Base-by-base conservation (phyloP, 345 rosid genomes). In the Isatis tinctoria region DNA sequence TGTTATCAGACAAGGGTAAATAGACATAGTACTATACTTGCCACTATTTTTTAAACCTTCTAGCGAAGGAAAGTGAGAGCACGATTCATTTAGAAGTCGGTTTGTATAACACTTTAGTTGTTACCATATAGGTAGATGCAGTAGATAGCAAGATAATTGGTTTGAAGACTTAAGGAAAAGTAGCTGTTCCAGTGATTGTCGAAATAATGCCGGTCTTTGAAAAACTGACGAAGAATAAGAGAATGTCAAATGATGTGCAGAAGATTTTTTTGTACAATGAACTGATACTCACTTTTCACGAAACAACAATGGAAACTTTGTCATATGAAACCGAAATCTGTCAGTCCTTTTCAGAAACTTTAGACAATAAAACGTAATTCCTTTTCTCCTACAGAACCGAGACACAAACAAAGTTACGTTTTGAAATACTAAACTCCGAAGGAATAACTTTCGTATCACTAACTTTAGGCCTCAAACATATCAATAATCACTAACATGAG, bases 171-270 rank as follows among this genome's bases (percentile, higher is more conserved):
- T 75, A 93, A 96, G 5, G 86, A 75, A 72, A 93, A 89, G 76
- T 87, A 87, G 56, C 65, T 82, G 36, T 90, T 89, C 97, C 98
- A 93, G 80, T 93, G 97, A 85, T 93, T 93, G 73, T 90, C 93
- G 87, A 93, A 76, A 83, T 93, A 93, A 78, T 90, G 98, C 61
- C 97, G 87, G 79, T 93, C 98, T 77, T 93, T 93, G 78, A 93
- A 93, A 79, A 93, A 93, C 97, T 89, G 81, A 73, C 27, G n/a
- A 70, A 79, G 28, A 58, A 54, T 17, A 70, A 60, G 59, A 60
- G 9, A 52, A 36, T 12, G 5, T 49, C 45, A 66, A 8, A 48
- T 33, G 26, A 26, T 40, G 2, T 28, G 33, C 41, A 39, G 52
- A 10, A 8, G n/a, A 60, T 36, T 40, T 33, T 26, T 11, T 33